Evolutionary conservation across 2,329 filamentous ascomycete genomes (phyloP), one percentile per base, ranked within the genome.

Genomic region (Calycina herbarum): DNA sequence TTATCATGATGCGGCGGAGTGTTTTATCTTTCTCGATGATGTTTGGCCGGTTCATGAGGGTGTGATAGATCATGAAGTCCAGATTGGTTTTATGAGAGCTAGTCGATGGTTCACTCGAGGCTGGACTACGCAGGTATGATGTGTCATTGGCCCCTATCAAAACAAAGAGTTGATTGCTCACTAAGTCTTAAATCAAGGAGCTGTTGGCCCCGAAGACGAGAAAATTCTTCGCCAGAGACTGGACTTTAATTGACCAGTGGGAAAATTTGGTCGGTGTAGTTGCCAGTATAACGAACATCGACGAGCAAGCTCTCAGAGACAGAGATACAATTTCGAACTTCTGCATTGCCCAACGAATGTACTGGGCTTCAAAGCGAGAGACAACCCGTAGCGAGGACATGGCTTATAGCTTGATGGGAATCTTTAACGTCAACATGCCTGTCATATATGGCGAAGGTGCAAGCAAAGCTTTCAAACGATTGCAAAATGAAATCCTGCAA

Each of bases 61-160:
- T 8, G 48, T 10, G n/a, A 27, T 33, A 20, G 56, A 31, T 20
- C 31, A 2, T n/a, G 27, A 31, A 31, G 56, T 31, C 27, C 29
- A 35, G 31, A 33, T 20, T 57, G 27, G 13, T 5, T 31, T 35
- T 20, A n/a, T 57, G 15, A 33, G 17, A 20, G 56, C 27, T n/a
- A 57, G 56, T 11, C 27, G 31, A 20, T 57, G 29, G 29, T 57
- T 57, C 56, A 57, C 29, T 31, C 56, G 56, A 35, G 29, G 56
- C 2, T 57, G 56, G 59, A 61, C 59, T 1, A 38, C 8, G 7
- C 59, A 61, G 42, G 27, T 54, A 54, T 4, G n/a, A 48, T 54
- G 4, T 11, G 1, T 2, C 20, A 24, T 11, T 54, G 7, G 10
- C 5, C 20, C 24, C 10, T 11, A 10, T 51, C 5, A 54, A 13